These are phyloP conservation scores for Tricladium varicosporioides DNA, from an alignment of 2,329 filamentous ascomycete species.

Conservation along the genomic window DNA sequence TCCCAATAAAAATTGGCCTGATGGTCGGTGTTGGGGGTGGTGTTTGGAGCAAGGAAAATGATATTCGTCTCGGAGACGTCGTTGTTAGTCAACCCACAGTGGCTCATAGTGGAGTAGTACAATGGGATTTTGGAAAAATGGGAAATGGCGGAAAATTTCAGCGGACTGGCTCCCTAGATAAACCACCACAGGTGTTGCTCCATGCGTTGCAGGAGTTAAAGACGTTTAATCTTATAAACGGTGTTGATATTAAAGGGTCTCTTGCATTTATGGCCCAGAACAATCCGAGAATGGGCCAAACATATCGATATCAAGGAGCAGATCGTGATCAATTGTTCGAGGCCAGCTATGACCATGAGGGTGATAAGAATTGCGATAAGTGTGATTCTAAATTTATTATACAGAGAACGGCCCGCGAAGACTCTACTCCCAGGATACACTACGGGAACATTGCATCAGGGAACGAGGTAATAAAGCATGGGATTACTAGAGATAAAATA, in stretches of 20 bases:
- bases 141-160: slow-evolving; percentile 8
- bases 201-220: background rate
- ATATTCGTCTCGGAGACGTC: slow-evolving; percentile 20
- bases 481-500: background rate
- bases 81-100: slow-evolving; percentile 12
- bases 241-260: background rate
- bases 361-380: background rate
- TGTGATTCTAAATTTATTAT: background rate
- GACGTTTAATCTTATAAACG: background rate
- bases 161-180: slow-evolving; percentile 11
- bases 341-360: background rate
- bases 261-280: background rate
- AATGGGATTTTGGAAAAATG: slow-evolving; percentile 19
- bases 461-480: slow-evolving; percentile 15
- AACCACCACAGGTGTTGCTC: slow-evolving; percentile 2
- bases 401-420: background rate
- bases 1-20: slow-evolving; percentile 38
- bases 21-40: slow-evolving; percentile 44
- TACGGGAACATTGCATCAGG: slow-evolving; percentile 17
- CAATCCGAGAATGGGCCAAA: background rate
- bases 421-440: slow-evolving; percentile 1
- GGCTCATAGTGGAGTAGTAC: slow-evolving; percentile 12
- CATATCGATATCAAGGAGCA: background rate
- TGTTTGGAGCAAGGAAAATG: slow-evolving; percentile 14
- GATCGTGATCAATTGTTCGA: background rate